Evolutionary conservation across 164 flowering plant genomes (phyloP).

Genomic region (Piper longum): DNA sequence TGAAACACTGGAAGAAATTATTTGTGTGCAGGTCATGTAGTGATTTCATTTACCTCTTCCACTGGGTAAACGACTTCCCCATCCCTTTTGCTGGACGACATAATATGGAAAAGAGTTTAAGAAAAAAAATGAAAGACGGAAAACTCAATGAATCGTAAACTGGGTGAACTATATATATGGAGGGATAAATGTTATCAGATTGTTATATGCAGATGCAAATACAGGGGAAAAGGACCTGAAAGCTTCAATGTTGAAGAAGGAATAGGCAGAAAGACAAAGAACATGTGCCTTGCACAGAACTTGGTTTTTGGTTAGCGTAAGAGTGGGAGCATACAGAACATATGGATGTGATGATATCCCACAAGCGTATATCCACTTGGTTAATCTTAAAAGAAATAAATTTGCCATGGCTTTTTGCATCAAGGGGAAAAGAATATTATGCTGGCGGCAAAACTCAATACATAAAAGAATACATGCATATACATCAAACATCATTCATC

Average conservation of each 20-base stretch:
- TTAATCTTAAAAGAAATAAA: background rate
- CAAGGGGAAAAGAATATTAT: no score
- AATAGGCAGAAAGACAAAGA: background rate
- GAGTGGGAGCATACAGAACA: background rate
- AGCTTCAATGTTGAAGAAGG: background rate
- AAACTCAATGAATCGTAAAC: no score
- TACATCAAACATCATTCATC: no score
- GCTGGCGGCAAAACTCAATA: no score
- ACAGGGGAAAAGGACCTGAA: background rate
- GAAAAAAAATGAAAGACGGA: no score
- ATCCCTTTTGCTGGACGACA: background rate
- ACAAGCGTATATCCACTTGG: background rate
- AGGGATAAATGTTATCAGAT: no score
- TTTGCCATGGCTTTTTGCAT: no score
- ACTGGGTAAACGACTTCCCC: background rate
- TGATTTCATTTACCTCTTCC: background rate
- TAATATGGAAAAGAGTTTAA: background rate
- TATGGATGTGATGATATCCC: background rate
- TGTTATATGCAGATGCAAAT: no score
- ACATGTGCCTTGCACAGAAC: conserved; percentile 1
- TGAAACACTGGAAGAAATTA: no score
- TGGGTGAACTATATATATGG: no score
- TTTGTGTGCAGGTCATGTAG: background rate
- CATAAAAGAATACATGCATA: no score
- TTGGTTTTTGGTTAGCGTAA: background rate